Percentiles rank a stretch among this genome's conserved stretches.
These are phyloP conservation scores for Cynanchum wilfordii DNA, from an alignment of 257 asterid species.

Conservation along the genomic window DNA sequence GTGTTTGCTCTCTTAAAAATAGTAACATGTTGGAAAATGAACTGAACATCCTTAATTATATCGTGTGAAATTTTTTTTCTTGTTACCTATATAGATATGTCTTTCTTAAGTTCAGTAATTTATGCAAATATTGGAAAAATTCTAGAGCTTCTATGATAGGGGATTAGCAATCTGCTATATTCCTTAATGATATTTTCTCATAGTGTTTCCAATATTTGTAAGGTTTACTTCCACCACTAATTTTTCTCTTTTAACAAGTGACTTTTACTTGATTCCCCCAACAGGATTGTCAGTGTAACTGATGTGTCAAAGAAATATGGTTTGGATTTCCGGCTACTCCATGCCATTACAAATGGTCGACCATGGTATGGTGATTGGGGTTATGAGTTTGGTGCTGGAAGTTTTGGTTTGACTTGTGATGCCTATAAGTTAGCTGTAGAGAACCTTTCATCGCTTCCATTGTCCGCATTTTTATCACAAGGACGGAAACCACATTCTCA, in stretches of 20 bases:
- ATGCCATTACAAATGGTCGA: slow-evolving; percentile 67
- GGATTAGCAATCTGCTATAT: neutral
- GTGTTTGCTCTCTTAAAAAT: neutral
- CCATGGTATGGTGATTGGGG: slow-evolving; percentile 99
- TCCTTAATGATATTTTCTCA: neutral
- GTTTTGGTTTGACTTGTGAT: slow-evolving; percentile 58
- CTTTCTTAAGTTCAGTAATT: neutral
- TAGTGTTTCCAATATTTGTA: neutral
- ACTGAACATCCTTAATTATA: neutral
- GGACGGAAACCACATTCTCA: slow-evolving; percentile 75
- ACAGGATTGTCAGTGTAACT: slow-evolving; percentile 88
- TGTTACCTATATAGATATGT: neutral
- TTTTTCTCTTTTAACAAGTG: neutral
- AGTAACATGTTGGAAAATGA: neutral
- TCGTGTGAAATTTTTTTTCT: neutral
- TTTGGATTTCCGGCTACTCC: slow-evolving; percentile 74
- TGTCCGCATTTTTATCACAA: slow-evolving; percentile 59
- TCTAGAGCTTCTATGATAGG: neutral
- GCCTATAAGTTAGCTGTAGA: slow-evolving; percentile 55
- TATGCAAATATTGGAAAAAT: neutral
- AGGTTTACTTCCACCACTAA: neutral
- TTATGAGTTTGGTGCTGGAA: slow-evolving; percentile 85
- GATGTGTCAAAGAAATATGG: slow-evolving; percentile 96
- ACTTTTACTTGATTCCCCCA: neutral
- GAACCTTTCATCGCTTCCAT: slow-evolving; percentile 55